Evolutionary conservation across 805 yeast genomes (phyloP), one percentile per base, ranked within the genome.

Genomic region (Yamadazyma olivae): DNA sequence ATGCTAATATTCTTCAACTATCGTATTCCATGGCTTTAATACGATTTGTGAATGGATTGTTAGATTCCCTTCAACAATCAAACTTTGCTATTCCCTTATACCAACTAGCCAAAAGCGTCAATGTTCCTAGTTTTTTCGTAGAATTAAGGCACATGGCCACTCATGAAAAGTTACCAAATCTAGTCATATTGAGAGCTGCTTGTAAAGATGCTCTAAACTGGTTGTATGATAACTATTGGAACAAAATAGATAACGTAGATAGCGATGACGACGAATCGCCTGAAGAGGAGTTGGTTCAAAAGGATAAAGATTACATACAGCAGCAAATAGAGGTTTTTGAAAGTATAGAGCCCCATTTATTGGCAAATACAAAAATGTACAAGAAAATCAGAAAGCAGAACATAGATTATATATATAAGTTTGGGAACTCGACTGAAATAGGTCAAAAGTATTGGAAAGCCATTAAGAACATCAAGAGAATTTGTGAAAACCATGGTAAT

Each of bases 81-180:
- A 75, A 71, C 29, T 81, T 64, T 53, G 96, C 96, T 0, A 74
- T 83, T 12, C 90, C 97, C 5, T 61, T 93, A 48, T 83, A 83
- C 43, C 70, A 71, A 5, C 59, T 93, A 17, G 98, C 98, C 0
- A 72, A 65, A 35, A 71, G 73, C 29, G 59, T 86, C 16, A 74
- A 76, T 1, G 64, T 93, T 17, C 96, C 98, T 0, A 69, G 81
- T 21, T 75, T 74, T 50, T 88, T 93, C 57, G 99, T 93, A 1
- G 99, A 93, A 51, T 54, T 88, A 20, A 70, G 99, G 38, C 98
- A 93, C 57, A 75, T 77, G 49, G 90, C 95, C 4, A 91, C 99
- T 0, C 99, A 93, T 57, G 98, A 91, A 49, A 64, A 68, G 13
- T 58, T 93, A 17, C 96, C 97, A 1, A 70, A 83, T 21, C 49